A percentile compares a stretch with the other conserved stretches of the same genome.
These are phyloP conservation scores for Triticum dicoccoides DNA, from an alignment of 176 grass and related monocot genomes.

Conservation along the genomic window DNA sequence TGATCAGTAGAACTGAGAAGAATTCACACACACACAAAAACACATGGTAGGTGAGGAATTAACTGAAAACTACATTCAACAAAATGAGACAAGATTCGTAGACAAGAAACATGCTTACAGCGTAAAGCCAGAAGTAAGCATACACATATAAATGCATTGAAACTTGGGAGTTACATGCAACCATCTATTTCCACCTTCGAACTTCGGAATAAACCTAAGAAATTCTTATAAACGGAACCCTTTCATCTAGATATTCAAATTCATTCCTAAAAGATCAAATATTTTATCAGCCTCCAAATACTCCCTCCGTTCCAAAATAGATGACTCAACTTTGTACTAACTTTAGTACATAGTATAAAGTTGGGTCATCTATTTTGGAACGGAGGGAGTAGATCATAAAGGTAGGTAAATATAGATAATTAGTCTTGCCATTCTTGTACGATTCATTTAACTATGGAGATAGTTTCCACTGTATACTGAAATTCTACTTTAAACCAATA, in stretches of 20 bases:
- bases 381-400: neutral
- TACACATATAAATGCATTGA: neutral
- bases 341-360: too few relatives aligned
- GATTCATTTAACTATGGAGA: conserved; percentile 6
- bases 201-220: neutral
- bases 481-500: neutral
- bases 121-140: neutral
- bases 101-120: neutral
- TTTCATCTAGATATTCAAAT: neutral
- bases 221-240: neutral
- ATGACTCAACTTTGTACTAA: too few relatives aligned
- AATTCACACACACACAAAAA: neutral
- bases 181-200: conserved; percentile 1
- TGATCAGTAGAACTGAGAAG: conserved; percentile 20
- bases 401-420: conserved; percentile 10
- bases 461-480: conserved; percentile 4
- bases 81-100: neutral
- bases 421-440: neutral
- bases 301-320: too few relatives aligned
- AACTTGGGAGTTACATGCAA: neutral
- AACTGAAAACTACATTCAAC: conserved; percentile 8
- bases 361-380: too few relatives aligned
- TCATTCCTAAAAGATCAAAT: neutral
- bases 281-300: conserved; percentile 1
- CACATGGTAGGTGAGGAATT: neutral